These are phyloP conservation scores for Digitaria exilis DNA, from an alignment of 202 grass and related monocot genomes.

Conservation along the genomic window DNA sequence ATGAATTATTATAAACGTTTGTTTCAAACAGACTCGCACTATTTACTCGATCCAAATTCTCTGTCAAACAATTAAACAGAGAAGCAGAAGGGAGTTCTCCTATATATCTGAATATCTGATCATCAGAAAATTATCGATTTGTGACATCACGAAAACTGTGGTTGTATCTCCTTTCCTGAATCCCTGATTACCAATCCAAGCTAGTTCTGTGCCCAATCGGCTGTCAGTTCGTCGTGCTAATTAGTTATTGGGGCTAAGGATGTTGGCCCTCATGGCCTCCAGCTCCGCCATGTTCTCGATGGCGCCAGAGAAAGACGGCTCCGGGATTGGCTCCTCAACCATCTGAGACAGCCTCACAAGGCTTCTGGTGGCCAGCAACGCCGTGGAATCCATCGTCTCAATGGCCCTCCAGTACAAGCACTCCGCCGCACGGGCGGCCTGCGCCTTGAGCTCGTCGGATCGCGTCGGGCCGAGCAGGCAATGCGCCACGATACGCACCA, in stretches of 20 bases:
- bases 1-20: neutral
- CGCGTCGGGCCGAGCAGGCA: conserved; percentile 56
- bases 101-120: neutral
- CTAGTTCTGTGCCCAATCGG: neutral
- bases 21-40: neutral
- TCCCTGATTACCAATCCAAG: neutral
- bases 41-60: neutral
- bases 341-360: conserved; percentile 64
- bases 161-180: neutral
- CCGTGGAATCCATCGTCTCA: conserved; percentile 53
- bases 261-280: conserved; percentile 63
- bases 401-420: conserved; percentile 62
- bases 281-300: conserved; percentile 57
- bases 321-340: conserved; percentile 59
- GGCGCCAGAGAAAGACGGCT: conserved; percentile 51
- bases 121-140: neutral
- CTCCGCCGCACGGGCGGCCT: conserved; percentile 44
- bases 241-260: conserved; percentile 47
- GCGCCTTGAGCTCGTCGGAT: conserved; percentile 62
- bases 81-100: neutral
- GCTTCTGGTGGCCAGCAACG: conserved; percentile 64
- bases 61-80: neutral
- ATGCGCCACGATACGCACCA: conserved; percentile 63
- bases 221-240: conserved; percentile 32
- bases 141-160: neutral